Conservation (phyloP, 2,329 filamentous ascomycete genomes). For the Fusarium penzigii region DNA sequence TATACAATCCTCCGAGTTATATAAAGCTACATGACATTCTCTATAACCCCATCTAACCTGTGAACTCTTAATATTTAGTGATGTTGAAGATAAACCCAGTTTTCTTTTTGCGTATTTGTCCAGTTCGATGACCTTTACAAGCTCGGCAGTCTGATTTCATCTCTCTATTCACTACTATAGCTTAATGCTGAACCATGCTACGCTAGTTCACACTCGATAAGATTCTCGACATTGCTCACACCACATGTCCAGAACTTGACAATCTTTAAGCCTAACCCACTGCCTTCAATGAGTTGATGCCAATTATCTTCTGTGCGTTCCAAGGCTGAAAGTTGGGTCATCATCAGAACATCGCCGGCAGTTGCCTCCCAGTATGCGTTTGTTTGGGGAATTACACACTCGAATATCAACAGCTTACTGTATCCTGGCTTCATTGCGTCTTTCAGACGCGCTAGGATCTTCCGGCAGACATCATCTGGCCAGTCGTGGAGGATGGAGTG, state of each 20-base stretch:
- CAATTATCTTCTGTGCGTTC: slow-evolving; percentile 23
- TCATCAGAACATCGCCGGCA: slow-evolving; percentile 34
- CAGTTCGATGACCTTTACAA: too few relatives aligned
- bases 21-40: too few relatives aligned
- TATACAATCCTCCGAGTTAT: too few relatives aligned
- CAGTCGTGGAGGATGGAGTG: slow-evolving; percentile 47
- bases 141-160: too few relatives aligned
- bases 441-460: slow-evolving; percentile 26
- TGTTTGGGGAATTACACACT: slow-evolving; percentile 33
- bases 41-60: too few relatives aligned
- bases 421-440: slow-evolving; percentile 36
- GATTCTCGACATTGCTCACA: slow-evolving; percentile 12
- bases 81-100: too few relatives aligned
- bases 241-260: slow-evolving; percentile 18
- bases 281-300: slow-evolving; percentile 12
- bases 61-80: too few relatives aligned
- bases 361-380: slow-evolving; percentile 33
- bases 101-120: too few relatives aligned
- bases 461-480: slow-evolving; percentile 38
- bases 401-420: slow-evolving; percentile 35
- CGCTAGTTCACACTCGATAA: slow-evolving; percentile 25
- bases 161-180: too few relatives aligned
- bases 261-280: slow-evolving; percentile 18
- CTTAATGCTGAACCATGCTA: not conserved
- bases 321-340: slow-evolving; percentile 20